Percentiles rank a stretch among this genome's conserved stretches.
These are phyloP conservation scores for Schwanniomyces occidentalis DNA, from an alignment of 805 yeast species.

Conservation along the genomic window DNA sequence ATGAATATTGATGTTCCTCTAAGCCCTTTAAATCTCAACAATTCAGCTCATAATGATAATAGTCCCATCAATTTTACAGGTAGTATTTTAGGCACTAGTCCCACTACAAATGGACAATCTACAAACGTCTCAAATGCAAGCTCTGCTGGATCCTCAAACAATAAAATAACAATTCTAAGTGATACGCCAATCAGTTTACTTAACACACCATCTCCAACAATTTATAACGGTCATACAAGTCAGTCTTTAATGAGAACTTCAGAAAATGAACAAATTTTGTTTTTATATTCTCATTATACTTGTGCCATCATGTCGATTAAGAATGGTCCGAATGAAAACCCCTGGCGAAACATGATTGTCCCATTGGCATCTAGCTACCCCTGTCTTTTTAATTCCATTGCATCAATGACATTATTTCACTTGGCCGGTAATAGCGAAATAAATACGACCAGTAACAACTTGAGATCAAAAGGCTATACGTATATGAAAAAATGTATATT, in stretches of 20 bases:
- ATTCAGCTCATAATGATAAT: constrained; percentile 3
- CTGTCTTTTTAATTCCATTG: constrained; percentile 60
- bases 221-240: neutral
- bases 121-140: too few species aligned
- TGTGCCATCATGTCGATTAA: constrained; percentile 58
- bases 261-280: constrained; percentile 37
- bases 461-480: constrained; percentile 50
- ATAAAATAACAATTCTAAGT: too few species aligned
- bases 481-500: constrained; percentile 63
- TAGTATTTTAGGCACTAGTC: too few species aligned
- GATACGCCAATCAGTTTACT: too few species aligned
- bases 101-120: too few species aligned
- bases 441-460: constrained; percentile 43
- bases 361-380: constrained; percentile 58
- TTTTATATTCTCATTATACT: constrained; percentile 36
- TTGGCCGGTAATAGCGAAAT: constrained; percentile 36
- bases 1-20: constrained; percentile 24
- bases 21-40: constrained; percentile 23
- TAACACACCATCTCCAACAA: too few species aligned
- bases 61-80: too few species aligned
- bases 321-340: constrained; percentile 64
- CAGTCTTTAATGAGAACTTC: constrained; percentile 21
- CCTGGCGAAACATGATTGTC: constrained; percentile 60
- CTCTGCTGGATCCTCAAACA: too few species aligned
- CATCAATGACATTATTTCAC: constrained; percentile 69